Evolutionary conservation across 768 basidiomycete genomes (phyloP), one percentile per base, ranked within the genome.

Genomic region (Gautieria morchelliformis): DNA sequence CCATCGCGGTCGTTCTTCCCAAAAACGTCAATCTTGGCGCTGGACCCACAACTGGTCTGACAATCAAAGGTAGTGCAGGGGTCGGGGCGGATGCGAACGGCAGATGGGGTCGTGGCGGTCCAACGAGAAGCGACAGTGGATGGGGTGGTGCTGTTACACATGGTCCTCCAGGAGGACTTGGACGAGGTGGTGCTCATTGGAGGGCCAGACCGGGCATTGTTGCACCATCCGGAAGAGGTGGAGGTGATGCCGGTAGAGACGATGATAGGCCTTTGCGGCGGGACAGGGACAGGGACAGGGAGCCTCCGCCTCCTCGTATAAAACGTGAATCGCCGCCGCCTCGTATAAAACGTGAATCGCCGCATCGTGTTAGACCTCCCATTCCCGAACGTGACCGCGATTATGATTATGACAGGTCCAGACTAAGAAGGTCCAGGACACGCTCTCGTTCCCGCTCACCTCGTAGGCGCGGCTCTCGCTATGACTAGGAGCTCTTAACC

Each of bases 1-100:
- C 82, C 62, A 74, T 91, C 48, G 76, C 85, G n/a, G 82, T 92
- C 24, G 67, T 85, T 30, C 75, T 91, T 42, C 89, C 89, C 14
- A 89, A 87, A 70, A 80, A 79, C 60, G 71, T 68, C 8, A 65
- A 67, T 3, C 62, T 68, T 2, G 75, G 75, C 37, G 77, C 79
- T 3, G 74, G 69, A 6, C 86, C 86, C 58, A 41, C 49, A 1
- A 4, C 45, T n/a, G 35, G 41, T 22, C 65, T 76, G 14, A 64
- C 74, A 15, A 76, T 79, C 69, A 84, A 82, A 66, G 79, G 72
- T 35, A 69, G 73, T 52, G 65, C 69, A 9, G 65, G 63, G n/a
- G 65, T 58, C 61, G 67, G 58, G 1, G 57, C 64, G 9, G 57
- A 62, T 3, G 69, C 68, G 67, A 71, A 62, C 60, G 72, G 70